These are phyloP conservation scores for Colletotrichum sojae DNA, from an alignment of 2,329 filamentous ascomycete genomes.

Conservation along the genomic window DNA sequence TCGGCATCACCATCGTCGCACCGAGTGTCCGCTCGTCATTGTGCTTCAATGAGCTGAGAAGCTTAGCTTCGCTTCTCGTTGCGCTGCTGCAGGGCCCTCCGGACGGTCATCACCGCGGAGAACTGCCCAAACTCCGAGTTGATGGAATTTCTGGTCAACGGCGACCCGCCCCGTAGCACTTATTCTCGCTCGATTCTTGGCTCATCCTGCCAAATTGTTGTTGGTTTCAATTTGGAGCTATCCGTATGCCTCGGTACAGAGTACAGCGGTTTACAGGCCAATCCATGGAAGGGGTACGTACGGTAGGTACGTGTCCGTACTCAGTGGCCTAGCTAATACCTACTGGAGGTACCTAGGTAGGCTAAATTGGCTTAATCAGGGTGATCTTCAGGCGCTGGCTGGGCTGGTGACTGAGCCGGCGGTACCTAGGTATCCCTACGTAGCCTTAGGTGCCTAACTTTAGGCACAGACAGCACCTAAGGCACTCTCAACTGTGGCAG, in stretches of 20 bases:
- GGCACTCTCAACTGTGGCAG: no score
- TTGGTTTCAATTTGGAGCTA: background rate
- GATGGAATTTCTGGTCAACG: no score
- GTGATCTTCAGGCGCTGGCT: conserved; percentile 16
- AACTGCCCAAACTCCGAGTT: background rate
- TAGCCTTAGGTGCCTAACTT: no score
- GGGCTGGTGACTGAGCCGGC: no score
- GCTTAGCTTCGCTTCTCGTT: no score
- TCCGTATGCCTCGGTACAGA: background rate
- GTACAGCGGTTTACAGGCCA: background rate
- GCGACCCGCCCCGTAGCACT: background rate
- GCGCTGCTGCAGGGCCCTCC: no score
- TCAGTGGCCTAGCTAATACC: background rate
- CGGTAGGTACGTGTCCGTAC: no score
- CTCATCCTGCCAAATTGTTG: conserved; percentile 1
- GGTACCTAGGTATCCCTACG: no score
- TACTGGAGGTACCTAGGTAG: background rate
- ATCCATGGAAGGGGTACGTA: background rate
- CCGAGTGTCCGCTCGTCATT: no score
- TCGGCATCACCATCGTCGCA: no score
- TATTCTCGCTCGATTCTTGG: background rate
- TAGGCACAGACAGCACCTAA: no score
- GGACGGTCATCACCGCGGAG: background rate
- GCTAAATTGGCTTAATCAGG: background rate
- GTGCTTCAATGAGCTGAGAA: no score